Conservation (phyloP, 257 asterid genomes). For the Pogostemon cablin region DNA sequence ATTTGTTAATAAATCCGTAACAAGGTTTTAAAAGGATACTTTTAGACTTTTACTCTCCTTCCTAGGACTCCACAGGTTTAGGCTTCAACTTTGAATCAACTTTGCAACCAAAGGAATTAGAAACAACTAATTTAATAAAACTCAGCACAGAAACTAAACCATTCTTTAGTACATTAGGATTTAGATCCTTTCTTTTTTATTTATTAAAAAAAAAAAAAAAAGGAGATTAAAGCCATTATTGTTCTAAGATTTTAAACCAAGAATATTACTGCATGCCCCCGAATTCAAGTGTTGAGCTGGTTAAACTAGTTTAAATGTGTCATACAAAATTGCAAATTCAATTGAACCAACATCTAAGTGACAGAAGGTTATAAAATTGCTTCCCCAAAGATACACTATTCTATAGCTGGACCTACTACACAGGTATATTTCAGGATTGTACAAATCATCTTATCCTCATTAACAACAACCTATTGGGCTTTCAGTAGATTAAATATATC, state of each 20-base stretch:
- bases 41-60: not conserved
- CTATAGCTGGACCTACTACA: not conserved
- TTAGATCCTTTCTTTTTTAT: slow-evolving; percentile 8
- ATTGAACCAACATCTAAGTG: slow-evolving; percentile 4
- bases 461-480: not conserved
- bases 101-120: not conserved
- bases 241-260: not conserved
- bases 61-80: not conserved
- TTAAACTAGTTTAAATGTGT: not conserved
- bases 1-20: slow-evolving; percentile 11
- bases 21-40: not conserved
- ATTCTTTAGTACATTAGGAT: not conserved
- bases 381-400: slow-evolving; percentile 11
- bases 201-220: not conserved
- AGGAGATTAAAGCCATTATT: not conserved
- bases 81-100: not conserved
- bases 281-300: slow-evolving; percentile 1
- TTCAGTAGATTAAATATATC: not conserved
- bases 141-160: slow-evolving; percentile 4
- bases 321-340: not conserved
- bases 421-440: not conserved
- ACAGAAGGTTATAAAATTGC: not conserved
- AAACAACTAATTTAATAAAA: not conserved
- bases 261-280: slow-evolving; percentile 1
- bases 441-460: slow-evolving; percentile 13